Evolutionary conservation across 176 grass and related monocot genomes (phyloP), one percentile per base, ranked within the genome.

Genomic region (Hyparrhenia diplandra): DNA sequence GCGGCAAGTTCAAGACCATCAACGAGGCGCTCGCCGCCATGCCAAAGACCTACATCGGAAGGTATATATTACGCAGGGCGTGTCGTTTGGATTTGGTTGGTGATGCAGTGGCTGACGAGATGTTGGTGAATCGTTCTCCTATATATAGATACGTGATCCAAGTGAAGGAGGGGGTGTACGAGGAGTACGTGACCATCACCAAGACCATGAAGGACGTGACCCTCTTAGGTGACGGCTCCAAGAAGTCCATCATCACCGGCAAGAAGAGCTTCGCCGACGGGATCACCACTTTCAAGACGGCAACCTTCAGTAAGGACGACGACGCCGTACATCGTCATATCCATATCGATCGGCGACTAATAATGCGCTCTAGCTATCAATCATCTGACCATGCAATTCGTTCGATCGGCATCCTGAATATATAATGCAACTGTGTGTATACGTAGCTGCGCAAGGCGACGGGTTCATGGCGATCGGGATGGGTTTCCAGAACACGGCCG

Each of bases 401-500:
- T 16, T 23, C 20, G 13, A 28, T 24, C 21, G 14, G 11, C 13
- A 16, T 51, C 47, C 47, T 51, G 16, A 37, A 37, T 37, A 34
- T 34, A 34, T 34, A 4, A 34, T 34, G n/a, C n/a, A n/a, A n/a
- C n/a, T n/a, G 37, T 45, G 14, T 14, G 3, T 45, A 49, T 18
- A 10, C 1, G 7, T 24, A 97, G 92, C 85, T 6, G 90, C 83
- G 23, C 79, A 80, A 21, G 95, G 90, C 5, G 90, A 94, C 61
- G 87, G 88, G 20, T 98, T 98, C 88, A 86, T 94, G 90, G 90
- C 88, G 24, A 90, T 94, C 29, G 90, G 85, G 69, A 82, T 98
- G 70, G 90, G 84, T 5, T 98, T 98, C 88, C 84, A 87, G 64
- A 98, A 98, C 95, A 98, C 92, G 29, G 92, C 95, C 0, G 95